Evolutionary conservation across 768 basidiomycete genomes (phyloP), one percentile per base, ranked within the genome.

Genomic region (Lactifluus echinatus): DNA sequence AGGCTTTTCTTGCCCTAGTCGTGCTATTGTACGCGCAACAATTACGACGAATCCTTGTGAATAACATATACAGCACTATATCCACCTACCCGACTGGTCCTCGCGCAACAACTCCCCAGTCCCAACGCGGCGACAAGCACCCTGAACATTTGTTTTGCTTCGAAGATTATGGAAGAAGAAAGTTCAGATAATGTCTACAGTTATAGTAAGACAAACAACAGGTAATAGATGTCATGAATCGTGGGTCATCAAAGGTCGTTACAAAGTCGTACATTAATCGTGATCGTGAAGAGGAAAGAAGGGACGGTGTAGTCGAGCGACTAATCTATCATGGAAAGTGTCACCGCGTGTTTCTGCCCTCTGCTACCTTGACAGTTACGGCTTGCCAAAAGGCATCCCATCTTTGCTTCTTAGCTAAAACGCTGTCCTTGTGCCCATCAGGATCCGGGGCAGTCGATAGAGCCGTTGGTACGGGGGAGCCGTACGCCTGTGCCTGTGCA

Each of bases 401-500:
- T 43, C 60, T 46, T 19, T 50, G 56, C n/a, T 58, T 37, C 46
- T 47, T 37, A 4, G n/a, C 47, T 36, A 7, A n/a, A 34, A 11
- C 39, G n/a, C 19, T 44, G 19, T 44, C 53, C 39, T 19, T 26
- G 21, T 44, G 29, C 23, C 2, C 21, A 12, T 44, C 50, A 26
- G n/a, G 26, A 15, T 42, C 21, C 21, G 6, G 33, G 2, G 33
- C 7, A 28, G 29, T 29, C 11, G 57, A 17, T 2, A 46, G 8
- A 4, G 43, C 57, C 10, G 23, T 23, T 17, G 40, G 45, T 5
- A 33, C 19, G 19, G 47, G 23, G 19, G 46, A 8, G 34, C 53
- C 21, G n/a, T 46, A 55, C 8, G 53, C 57, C 44, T 60, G 52
- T 12, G 44, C 44, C 63, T 85, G 83, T 3, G 83, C 84, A 15